Base-by-base conservation (phyloP, 2,329 filamentous ascomycete species). In the Epichloe uncinata region DNA sequence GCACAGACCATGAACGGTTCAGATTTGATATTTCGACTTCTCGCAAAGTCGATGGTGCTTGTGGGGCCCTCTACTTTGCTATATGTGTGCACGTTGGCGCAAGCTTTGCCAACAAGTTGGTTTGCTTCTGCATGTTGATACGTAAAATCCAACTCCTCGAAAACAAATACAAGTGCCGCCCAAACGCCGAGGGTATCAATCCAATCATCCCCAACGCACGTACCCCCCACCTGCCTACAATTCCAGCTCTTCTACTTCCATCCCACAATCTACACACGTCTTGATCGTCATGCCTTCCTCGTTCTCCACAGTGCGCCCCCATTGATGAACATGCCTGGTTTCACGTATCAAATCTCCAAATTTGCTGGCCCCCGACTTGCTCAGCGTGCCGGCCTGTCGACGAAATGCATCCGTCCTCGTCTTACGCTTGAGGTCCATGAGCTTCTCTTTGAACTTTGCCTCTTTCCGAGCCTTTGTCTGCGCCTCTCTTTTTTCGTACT, bases 351-450 rank as follows among this genome's bases (percentile, higher is more conserved):
- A 75, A 64, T 95, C 87, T 0, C 91, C 89, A 70, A 96, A 95
- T 52, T 72, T 73, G 40, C 68, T 71, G 12, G 75, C 73, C 18
- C 67, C 72, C 2, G 65, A 67, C 12, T 75, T 73, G 55, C 75
- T 76, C 54, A 81, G 71, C 2, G 74, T 73, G 50, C 77, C 78
- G 49, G 80, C 75, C 58, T 82, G 83, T 46, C 90, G 73, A 50
- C 89, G 79, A 59, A 91, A 95, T 0, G 90, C 87, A 58, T 97
- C 93, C 0, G 94, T 90, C 43, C 89, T 75, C 12, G 93, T 98
- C 64, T 90, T 83, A 68, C 91, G 90, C 74, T 97, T 98, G 55
- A 98, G 64, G 48, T 97, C 90, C 5, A 85, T 74, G 35, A 98
- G 72, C 70, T 95, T 95, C 52, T 81, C 82, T 62, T 87, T 88